These are phyloP conservation scores for Scenedesmus sp. DNA, from an alignment of 163 green algal genomes.

Conservation along the genomic window DNA sequence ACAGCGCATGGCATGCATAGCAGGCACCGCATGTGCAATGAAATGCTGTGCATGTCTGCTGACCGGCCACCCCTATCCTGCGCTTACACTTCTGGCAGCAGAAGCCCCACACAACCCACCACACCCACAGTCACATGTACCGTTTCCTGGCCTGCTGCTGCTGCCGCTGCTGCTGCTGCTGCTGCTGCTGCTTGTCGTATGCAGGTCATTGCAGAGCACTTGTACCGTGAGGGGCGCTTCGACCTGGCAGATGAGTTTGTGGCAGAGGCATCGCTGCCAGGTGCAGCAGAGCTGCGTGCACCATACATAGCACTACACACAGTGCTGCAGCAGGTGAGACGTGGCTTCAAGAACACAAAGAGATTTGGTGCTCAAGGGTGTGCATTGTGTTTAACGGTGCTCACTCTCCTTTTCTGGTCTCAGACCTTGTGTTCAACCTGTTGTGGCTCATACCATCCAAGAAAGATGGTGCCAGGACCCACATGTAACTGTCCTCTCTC, in stretches of 20 bases:
- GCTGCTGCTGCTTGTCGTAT: background rate
- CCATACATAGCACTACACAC: conserved; percentile 86
- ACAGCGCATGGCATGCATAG: background rate
- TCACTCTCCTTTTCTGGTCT: too few relatives aligned
- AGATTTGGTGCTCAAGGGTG: too few relatives aligned
- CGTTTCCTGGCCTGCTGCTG: background rate
- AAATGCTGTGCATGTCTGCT: background rate
- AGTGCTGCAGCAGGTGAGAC: conserved; percentile 78
- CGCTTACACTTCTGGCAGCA: background rate
- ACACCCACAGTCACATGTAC: background rate
- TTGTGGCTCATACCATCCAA: too few relatives aligned
- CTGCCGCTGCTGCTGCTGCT: background rate
- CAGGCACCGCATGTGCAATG: background rate
- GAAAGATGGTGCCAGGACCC: too few relatives aligned
- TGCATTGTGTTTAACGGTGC: too few relatives aligned
- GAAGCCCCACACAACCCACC: background rate
- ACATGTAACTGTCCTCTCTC: too few relatives aligned
- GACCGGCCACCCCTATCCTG: background rate
- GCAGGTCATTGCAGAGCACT: conserved; percentile 90
- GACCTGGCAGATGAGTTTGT: conserved; percentile 84
- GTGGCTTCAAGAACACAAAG: too few relatives aligned
- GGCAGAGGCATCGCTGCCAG: conserved; percentile 79
- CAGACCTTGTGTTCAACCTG: too few relatives aligned
- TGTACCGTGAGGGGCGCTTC: conserved; percentile 91
- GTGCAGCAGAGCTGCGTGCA: conserved; percentile 66